A percentile compares a stretch with the other conserved stretches of the same genome.
These are phyloP conservation scores for Graphiopsis chlorocephala DNA, from an alignment of 2,329 filamentous ascomycete genomes.

Conservation along the genomic window DNA sequence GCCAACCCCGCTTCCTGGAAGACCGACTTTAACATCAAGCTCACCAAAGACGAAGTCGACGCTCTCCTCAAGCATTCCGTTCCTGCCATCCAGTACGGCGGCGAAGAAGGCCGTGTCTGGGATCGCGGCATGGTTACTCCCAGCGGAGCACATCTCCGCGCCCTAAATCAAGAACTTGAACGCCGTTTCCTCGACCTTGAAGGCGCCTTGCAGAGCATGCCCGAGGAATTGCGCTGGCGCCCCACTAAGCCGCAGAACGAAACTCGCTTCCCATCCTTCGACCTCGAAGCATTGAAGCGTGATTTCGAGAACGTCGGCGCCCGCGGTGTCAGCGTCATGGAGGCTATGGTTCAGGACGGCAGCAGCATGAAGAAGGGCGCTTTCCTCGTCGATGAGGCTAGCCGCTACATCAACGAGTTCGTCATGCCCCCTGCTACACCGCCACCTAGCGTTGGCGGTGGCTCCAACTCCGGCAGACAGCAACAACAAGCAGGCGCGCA, in stretches of 20 bases:
- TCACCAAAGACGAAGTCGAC: constrained; percentile 42
- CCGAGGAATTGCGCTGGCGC: constrained; percentile 29
- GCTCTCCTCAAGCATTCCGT: constrained; percentile 56
- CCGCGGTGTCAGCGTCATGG: constrained; percentile 37
- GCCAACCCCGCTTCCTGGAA: constrained; percentile 28
- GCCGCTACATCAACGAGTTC: constrained; percentile 38
- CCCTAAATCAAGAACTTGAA: constrained; percentile 67
- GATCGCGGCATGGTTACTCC: constrained; percentile 69
- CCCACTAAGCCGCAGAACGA: constrained; percentile 33
- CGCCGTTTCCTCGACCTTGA: constrained; percentile 69
- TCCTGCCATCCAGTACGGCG: constrained; percentile 42
- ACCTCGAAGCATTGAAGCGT: constrained; percentile 31
- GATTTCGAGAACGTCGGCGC: constrained; percentile 28
- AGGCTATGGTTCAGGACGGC: constrained; percentile 39
- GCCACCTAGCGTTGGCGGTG: constrained; percentile 24
- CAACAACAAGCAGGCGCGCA: not conserved
- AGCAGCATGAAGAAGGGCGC: constrained; percentile 35
- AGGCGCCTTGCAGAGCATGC: constrained; percentile 48
- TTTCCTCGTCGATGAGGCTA: constrained; percentile 38
- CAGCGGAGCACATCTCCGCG: constrained; percentile 72
- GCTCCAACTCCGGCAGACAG: constrained; percentile 8
- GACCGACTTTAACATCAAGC: constrained; percentile 32
- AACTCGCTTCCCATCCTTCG: constrained; percentile 30
- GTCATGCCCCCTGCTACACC: constrained; percentile 37
- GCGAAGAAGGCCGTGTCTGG: constrained; percentile 43